These are phyloP conservation scores for Rhodotorula sp. DNA, from an alignment of 1,284 basidiomycete species.

Conservation along the genomic window DNA sequence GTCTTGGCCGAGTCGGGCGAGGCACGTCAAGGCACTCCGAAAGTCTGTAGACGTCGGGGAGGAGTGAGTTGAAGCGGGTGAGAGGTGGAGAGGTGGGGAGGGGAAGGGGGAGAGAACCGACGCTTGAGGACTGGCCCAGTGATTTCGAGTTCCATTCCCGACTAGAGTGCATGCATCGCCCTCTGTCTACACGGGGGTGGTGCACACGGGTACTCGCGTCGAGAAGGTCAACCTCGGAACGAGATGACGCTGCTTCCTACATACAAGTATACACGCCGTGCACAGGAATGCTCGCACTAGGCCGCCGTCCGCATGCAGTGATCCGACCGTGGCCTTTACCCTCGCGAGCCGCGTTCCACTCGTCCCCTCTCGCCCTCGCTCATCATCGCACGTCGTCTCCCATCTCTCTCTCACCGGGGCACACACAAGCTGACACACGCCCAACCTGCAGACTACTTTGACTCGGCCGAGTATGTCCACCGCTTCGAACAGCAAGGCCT, in stretches of 20 bases:
- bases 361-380: background rate
- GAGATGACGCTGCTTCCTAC: background rate
- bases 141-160: slow-evolving; percentile 19
- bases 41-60: slow-evolving; percentile 32
- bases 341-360: background rate
- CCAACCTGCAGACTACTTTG: slow-evolving; percentile 65
- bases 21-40: slow-evolving; percentile 34
- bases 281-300: background rate
- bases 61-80: too few species aligned
- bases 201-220: too few species aligned
- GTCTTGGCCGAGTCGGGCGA: slow-evolving; percentile 40
- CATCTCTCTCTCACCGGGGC: background rate
- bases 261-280: background rate
- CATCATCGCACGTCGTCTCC: slow-evolving; percentile 6
- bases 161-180: background rate
- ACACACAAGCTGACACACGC: background rate
- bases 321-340: background rate
- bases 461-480: slow-evolving; percentile 90
- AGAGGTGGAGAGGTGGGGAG: background rate
- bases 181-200: background rate
- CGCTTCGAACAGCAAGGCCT: slow-evolving; percentile 81
- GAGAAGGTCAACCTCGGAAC: background rate
- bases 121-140: slow-evolving; percentile 15
- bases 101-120: background rate
- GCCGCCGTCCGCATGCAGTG: background rate